Percentiles rank a stretch among this genome's conserved stretches.
Conservation (phyloP, 2,329 filamentous ascomycete genomes). For the Colletotrichum sp. region DNA sequence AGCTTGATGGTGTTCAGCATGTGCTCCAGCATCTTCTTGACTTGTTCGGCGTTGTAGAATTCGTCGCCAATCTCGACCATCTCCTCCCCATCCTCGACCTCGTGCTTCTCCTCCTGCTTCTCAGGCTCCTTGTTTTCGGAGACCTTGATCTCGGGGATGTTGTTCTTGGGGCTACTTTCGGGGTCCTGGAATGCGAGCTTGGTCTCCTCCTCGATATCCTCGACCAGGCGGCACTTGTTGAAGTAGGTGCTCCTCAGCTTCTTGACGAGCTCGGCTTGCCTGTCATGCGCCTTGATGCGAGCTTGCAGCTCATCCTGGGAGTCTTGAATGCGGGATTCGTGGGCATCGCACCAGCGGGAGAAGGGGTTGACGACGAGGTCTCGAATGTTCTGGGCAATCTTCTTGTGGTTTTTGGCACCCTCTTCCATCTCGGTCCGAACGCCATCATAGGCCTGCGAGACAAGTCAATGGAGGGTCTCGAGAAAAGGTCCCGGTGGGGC, state of each 20-base stretch:
- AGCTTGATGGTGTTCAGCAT: conserved; percentile 88
- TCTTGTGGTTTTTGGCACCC: conserved; percentile 86
- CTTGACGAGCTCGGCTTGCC: conserved; percentile 86
- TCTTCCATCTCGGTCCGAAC: conserved; percentile 92
- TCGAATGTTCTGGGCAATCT: conserved; percentile 95
- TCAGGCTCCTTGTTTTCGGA: conserved; percentile 68
- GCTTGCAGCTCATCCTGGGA: conserved; percentile 93
- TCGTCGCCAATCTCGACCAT: conserved; percentile 90
- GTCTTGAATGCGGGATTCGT: conserved; percentile 87
- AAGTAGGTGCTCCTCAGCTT: conserved; percentile 97
- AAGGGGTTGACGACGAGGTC: conserved; percentile 96
- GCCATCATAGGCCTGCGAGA: conserved; percentile 83
- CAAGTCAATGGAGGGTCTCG: conserved; percentile 21
- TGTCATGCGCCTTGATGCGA: conserved; percentile 91
- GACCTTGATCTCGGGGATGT: conserved; percentile 87
- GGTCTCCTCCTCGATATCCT: conserved; percentile 97
- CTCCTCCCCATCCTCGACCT: conserved; percentile 77
- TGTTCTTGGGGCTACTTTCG: conserved; percentile 68
- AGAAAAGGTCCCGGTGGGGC: neutral
- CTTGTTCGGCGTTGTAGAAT: conserved; percentile 80
- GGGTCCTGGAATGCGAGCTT: conserved; percentile 96
- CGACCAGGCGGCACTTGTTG: conserved; percentile 96
- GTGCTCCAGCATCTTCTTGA: conserved; percentile 88
- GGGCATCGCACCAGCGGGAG: conserved; percentile 93
- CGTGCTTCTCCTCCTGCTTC: conserved; percentile 31